Evolutionary conservation across 352 stramenopile genomes (phyloP).

Genomic region (Globisporangium irregulare): DNA sequence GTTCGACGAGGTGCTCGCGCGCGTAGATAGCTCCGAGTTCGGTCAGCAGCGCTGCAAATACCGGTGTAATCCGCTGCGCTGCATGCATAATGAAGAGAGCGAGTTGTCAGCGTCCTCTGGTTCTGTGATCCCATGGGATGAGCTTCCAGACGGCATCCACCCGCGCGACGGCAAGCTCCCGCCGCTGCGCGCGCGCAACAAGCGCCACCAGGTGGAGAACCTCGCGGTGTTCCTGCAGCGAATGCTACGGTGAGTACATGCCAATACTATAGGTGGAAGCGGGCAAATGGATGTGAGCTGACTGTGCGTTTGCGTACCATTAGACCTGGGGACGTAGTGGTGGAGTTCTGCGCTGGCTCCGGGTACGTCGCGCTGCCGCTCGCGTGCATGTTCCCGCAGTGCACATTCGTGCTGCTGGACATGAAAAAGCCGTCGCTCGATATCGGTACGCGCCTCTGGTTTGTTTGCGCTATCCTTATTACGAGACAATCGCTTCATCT

Average conservation of each 20-base stretch:
- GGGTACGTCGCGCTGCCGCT: conserved; percentile 76
- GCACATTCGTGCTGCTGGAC: conserved; percentile 75
- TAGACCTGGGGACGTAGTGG: conserved; percentile 68
- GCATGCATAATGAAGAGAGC: conserved; percentile 24
- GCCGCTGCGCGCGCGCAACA: conserved; percentile 52
- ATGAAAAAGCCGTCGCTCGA: conserved; percentile 75
- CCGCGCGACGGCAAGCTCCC: conserved; percentile 65
- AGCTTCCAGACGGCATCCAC: conserved; percentile 63
- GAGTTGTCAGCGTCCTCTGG: not conserved
- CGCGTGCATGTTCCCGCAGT: conserved; percentile 68
- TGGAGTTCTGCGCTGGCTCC: conserved; percentile 81
- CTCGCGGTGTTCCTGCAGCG: conserved; percentile 64
- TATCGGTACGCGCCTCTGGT: conserved; percentile 39
- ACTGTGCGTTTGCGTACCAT: not conserved
- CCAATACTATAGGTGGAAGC: not conserved
- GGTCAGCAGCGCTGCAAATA: conserved; percentile 34
- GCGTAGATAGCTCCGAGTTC: conserved; percentile 45
- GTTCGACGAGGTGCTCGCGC: conserved; percentile 71
- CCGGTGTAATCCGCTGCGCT: conserved; percentile 59
- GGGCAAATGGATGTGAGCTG: not conserved
- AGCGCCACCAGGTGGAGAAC: conserved; percentile 78
- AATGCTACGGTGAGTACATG: conserved; percentile 40
- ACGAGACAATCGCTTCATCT: not conserved
- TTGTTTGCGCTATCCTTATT: not conserved
- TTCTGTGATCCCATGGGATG: conserved; percentile 54